Base-by-base conservation (phyloP, 805 yeast genomes). In the Ogataea pini region DNA sequence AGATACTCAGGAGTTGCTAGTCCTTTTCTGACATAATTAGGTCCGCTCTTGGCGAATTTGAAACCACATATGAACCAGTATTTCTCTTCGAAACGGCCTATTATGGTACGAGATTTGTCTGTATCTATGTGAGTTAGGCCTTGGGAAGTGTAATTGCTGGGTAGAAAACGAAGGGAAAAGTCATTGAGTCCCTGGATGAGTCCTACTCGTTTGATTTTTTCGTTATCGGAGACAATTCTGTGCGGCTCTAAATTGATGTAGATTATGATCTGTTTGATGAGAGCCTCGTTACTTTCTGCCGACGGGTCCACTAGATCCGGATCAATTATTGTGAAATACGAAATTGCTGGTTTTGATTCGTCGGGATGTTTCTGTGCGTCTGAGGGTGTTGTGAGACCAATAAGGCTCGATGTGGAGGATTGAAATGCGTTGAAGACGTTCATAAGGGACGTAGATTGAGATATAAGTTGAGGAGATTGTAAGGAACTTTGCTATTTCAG, bases 1-100 rank as follows among this genome's bases (percentile, higher is more conserved):
- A 73, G 50, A 33, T 69, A 63, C n/a, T 68, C 70, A 4, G 73
- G 63, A 3, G 64, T 40, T 1, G 71, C 68, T 22, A 69, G 27
- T 1, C 67, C 71, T 40, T 57, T 55, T 19, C 57, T 51, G 13
- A 55, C 44, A 48, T 57, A 60, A 3, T 18, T 31, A 0, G 50
- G 51, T 18, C 47, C 44, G 4, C 44, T 27, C 37, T 47, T 46
- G 13, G 62, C 36, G 50, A 62, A 49, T 44, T 54, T 43, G 43
- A 62, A 49, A 29, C 65, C 62, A 55, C 66, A 57, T 6, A 67
- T 61, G 39, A 64, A 64, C 68, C 68, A 70, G 57, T 63, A 67
- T 25, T 58, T 53, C 8, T 56, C 62, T 29, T 67, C 69, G 14
- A 70, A 47, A 29, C 49, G 47, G 3, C 68, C 64, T 13, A 63